phyloP scores from a whole-genome alignment of 2,329 filamentous ascomycete genomes.

The Fusarium sp. region DNA sequence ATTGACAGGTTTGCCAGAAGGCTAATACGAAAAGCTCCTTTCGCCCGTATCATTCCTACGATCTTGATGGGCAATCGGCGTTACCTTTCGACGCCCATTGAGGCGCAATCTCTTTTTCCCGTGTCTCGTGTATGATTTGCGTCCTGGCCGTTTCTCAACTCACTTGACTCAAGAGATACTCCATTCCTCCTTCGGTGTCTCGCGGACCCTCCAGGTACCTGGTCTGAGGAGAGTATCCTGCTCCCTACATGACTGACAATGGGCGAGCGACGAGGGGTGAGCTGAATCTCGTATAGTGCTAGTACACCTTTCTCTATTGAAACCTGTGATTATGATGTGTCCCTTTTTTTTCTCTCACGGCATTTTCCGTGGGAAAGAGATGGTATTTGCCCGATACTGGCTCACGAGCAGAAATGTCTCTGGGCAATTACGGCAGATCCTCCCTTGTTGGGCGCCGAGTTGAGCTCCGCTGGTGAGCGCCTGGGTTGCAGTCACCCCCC shows the following conservation, averaged over 20 bases:
- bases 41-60: constrained; percentile 21
- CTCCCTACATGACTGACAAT: constrained; percentile 16
- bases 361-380: constrained; percentile 39
- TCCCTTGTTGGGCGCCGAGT: constrained; percentile 40
- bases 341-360: constrained; percentile 16
- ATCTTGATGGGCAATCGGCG: background rate
- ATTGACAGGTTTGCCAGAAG: background rate
- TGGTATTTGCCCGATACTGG: constrained; percentile 33
- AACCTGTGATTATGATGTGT: constrained; percentile 22
- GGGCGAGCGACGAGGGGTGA: constrained; percentile 22
- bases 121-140: constrained; percentile 1
- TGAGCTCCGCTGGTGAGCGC: constrained; percentile 28
- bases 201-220: constrained; percentile 6
- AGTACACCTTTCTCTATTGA: background rate
- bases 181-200: background rate
- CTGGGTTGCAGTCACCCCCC: constrained; percentile 42
- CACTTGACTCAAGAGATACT: constrained; percentile 6
- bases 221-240: constrained; percentile 7
- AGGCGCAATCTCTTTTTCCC: constrained; percentile 10
- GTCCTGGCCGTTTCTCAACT: constrained; percentile 5
- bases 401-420: constrained; percentile 41
- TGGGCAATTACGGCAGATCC: constrained; percentile 42
- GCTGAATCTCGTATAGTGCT: constrained; percentile 27
- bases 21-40: constrained; percentile 20
- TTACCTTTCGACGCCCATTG: constrained; percentile 9